Base-by-base conservation (phyloP, 805 yeast species). In the Saturnispora galanensis region DNA sequence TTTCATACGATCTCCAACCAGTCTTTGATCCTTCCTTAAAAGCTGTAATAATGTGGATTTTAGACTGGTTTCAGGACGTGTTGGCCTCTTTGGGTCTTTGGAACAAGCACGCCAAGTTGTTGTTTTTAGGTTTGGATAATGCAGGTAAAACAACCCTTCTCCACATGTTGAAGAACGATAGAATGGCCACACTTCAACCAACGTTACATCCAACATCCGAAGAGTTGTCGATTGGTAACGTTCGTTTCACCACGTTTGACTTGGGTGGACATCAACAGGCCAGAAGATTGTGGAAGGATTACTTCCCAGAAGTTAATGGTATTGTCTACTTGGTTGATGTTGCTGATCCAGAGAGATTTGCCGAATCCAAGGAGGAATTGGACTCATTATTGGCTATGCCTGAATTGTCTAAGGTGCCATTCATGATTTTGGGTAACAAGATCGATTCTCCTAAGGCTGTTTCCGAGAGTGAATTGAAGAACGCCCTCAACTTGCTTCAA, bases 211-310 rank as follows among this genome's bases (percentile, higher is more conserved):
- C 99, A 59, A 88, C 99, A 15, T 87, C 96, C 21, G 99, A 93
- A 68, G 99, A 93, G 65, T 76, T 93, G 58, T 89, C 97, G 50
- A 93, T 93, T 57, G 98, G 97, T 55, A 83, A 84, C 56, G 94
- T 90, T 50, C 82, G 90, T 65, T 93, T 93, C 75, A 93, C 99
- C 49, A 93, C 99, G 28, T 93, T 93, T 58, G 99, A 93, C 66
- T 75, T 93, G 56, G 99, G 99, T 67, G 99, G 99, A 37, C 99
- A 93, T 71, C 82, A 78, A 65, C 97, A 90, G 69, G 97, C 99
- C 41, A 89, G 99, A 70, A 87, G 98, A 69, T 79, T 93, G 62
- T 93, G 99, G 99, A 89, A 89, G 64, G 97, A 93, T 65, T 93
- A 93, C 67, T 93, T 93, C 82, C 99, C 99, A 48, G 99, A 93